Base-by-base conservation (phyloP, 139 green algal genomes). In the Desmodesmus armatus region DNA sequence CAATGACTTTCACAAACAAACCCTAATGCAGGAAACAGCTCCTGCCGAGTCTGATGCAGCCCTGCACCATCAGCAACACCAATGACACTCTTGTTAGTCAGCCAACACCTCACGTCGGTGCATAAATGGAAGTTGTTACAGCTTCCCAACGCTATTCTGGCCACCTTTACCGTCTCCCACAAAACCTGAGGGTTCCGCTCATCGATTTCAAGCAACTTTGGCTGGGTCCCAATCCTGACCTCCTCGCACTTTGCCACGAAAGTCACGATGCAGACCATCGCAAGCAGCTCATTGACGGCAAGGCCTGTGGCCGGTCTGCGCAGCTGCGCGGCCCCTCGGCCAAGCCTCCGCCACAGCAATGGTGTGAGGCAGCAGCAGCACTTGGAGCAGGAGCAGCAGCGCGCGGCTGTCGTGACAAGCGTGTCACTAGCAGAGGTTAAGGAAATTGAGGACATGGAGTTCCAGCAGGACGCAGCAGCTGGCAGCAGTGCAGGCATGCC, bases 261-360 rank as follows among this genome's bases (percentile, higher is more conserved):
- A 53, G 67, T 35, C 53, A 82, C 39, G 55, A 82, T 82, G 76
- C 71, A 79, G 71, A 29, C 76, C 31, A 35, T 82, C 25, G 53
- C 76, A 37, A 71, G 55, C 76, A 71, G 55, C 37, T 58, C 27
- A 44, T 25, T n/a, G 35, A 19, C 55, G 40, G 31, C 67, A 37
- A 51, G 37, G 49, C 63, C 74, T 39, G 74, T 33, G 74, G 33
- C 7, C 49, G 55, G 76, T 55, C 76, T 71, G 44, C 41, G 76
- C 72, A 31, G 76, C 53, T 55, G 55, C 53, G 37, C 53, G 43
- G 76, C 53, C 76, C 43, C 31, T n/a, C 76, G 33, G 62, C 53
- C 51, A n/a, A n/a, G 31, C 41, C 35, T 71, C 37, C 15, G 62
- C 37, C 40, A 55, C 35, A 71, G 55, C 55, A 55, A 55, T 58